Conservation (phyloP, 176 grass and related monocot genomes). For the Eragrostis curvula region DNA sequence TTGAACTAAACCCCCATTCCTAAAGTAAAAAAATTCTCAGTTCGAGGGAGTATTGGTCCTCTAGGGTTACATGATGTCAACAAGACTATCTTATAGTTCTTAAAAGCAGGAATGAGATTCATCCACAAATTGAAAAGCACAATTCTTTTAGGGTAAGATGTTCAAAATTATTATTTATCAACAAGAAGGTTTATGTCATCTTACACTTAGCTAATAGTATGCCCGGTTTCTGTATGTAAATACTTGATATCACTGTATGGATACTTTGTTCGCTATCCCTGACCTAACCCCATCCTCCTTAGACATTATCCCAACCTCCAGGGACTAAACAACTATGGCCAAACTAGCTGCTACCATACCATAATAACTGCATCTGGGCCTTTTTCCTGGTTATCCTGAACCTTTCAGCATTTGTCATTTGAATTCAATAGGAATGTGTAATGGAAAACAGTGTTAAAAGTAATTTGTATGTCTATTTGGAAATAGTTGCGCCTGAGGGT, state of each 20-base stretch:
- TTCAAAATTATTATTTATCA: not conserved
- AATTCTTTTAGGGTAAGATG: not conserved
- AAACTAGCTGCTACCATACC: not conserved
- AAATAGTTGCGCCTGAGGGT: too few relatives aligned
- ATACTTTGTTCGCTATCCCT: not conserved
- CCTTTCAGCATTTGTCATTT: slow-evolving; percentile 15
- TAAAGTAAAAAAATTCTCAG: too few relatives aligned
- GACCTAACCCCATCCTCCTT: not conserved
- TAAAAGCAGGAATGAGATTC: too few relatives aligned
- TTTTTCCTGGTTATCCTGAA: not conserved
- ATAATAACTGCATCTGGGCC: not conserved
- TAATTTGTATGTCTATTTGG: slow-evolving; percentile 23
- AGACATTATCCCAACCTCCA: not conserved
- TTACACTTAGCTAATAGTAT: not conserved
- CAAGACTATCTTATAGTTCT: slow-evolving; percentile 1
- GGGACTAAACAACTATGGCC: not conserved
- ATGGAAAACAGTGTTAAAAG: not conserved
- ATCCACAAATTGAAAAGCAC: not conserved
- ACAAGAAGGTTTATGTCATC: not conserved
- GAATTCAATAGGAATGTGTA: not conserved
- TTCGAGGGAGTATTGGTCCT: not conserved
- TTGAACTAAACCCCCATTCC: too few relatives aligned
- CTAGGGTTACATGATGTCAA: not conserved
- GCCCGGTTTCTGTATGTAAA: not conserved
- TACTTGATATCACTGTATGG: not conserved